Evolutionary conservation across 164 flowering plant species (phyloP), one percentile per base, ranked within the genome.

Genomic region (Saururus chinensis): DNA sequence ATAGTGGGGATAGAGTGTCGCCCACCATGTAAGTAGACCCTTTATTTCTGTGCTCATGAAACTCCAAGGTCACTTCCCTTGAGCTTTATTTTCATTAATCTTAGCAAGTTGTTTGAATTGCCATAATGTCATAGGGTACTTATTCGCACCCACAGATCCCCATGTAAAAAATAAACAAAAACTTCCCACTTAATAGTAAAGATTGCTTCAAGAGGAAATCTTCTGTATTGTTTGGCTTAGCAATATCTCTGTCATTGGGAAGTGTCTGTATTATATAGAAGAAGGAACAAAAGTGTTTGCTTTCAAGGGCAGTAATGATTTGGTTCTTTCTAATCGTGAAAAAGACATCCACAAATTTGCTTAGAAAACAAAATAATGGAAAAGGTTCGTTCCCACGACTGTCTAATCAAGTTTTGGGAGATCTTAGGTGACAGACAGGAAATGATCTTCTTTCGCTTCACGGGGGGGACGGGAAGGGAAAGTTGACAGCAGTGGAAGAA

Each of bases 371-470:
- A 45, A 45, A 45, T 12, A 17, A 17, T 12, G 17, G 17, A 45
- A 45, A 45, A 17, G 14, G 2, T 1, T 13, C 49, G 14, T 45
- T 17, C 35, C 13, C 58, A 55, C 58, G 14, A 24, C 58, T 14
- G 58, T 55, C 58, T 55, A 55, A 55, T 55, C 58, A 55, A 55
- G 37, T 35, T 24, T 24, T 55, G 58, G 19, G 58, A 55, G 58
- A 55, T 24, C 35, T 55, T 55, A 55, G 16, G 37, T 23, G 58
- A 54, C 25, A 54, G 57, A 55, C 35, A 55, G 16, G 11, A 55
- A 55, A 55, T 24, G 58, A 30, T 45, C 11, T 30, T 30, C 2
- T 45, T 45, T 9, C 13, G 49, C 49, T 45, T 13, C 49, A 12
- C 19, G n/a, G n/a, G n/a, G n/a, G n/a, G n/a, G n/a, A n/a, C n/a